Base-by-base conservation (phyloP, 345 rosid species). In the Fremontodendron californicum region DNA sequence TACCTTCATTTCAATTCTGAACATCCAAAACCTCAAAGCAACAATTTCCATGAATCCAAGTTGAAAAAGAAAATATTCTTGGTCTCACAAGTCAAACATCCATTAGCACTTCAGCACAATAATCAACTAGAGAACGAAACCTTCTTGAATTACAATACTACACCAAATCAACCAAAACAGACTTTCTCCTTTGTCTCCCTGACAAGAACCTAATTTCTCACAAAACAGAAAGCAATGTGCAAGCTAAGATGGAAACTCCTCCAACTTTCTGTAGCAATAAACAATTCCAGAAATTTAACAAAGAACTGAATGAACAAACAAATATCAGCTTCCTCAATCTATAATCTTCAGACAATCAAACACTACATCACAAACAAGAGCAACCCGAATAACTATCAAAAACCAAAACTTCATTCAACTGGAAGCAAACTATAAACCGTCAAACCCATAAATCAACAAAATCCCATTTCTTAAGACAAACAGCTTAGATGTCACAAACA, bases 21-120 rank as follows among this genome's bases (percentile, higher is more conserved):
- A 55, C 43, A 76, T 35, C 55, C 37, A 71, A 80, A 77, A 55
- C 55, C 81, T 48, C 8, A 70, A 76, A 45, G 77, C 61, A 74
- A 71, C 52, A 81, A 79, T 66, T 42, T 51, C 83, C 76, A 76
- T 79, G 60, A 72, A 79, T 74, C 60, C 42, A 52, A 77, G 18
- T 66, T 29, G 8, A 71, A 37, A 67, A 57, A 23, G 1, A 37
- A 62, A 75, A 19, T 5, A 33, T 23, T 5, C 13, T 12, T 27
- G 11, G 21, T 27, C 78, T 62, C 35, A 45, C 9, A 66, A 33
- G 27, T 37, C 61, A 49, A 49, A 65, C 31, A 13, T 12, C 78
- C 37, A 63, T 46, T 6, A 12, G n/a, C 78, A 10, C 71, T 21
- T 48, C 37, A 63, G 9, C 71, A 49, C 31, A 64, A 75, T 4